phyloP scores from a whole-genome alignment of 1,139 yeast genomes.

The Oligophagozyma castellii region DNA sequence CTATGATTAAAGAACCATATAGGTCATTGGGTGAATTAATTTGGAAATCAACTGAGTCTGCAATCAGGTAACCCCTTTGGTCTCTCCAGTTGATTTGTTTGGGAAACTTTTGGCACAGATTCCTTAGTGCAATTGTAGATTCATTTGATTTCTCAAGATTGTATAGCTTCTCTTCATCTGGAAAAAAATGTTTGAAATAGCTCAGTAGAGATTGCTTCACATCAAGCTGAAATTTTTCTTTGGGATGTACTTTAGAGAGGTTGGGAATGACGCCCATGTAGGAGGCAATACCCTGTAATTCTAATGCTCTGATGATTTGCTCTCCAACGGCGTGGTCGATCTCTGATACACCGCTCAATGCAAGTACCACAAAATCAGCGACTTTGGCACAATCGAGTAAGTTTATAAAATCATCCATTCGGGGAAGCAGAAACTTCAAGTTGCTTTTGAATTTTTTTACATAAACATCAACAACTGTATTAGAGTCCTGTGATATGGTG shows the following conservation, averaged over 20 bases:
- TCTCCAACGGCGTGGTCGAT: constrained; percentile 75
- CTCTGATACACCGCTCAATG: constrained; percentile 72
- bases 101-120: constrained; percentile 76
- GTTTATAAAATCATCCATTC: constrained; percentile 48
- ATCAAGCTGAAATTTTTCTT: constrained; percentile 65
- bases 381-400: constrained; percentile 79
- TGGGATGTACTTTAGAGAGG: constrained; percentile 46
- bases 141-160: constrained; percentile 59
- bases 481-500: not conserved
- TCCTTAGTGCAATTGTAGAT: constrained; percentile 54
- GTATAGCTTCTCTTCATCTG: constrained; percentile 65
- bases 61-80: constrained; percentile 71
- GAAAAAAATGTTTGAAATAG: constrained; percentile 82
- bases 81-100: constrained; percentile 87
- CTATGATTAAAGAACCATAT: constrained; percentile 37
- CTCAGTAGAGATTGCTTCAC: constrained; percentile 70
- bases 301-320: constrained; percentile 72
- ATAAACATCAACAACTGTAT: constrained; percentile 27
- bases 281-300: constrained; percentile 85
- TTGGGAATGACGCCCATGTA: constrained; percentile 75
- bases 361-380: constrained; percentile 80
- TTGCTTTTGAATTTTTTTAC: constrained; percentile 61
- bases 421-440: constrained; percentile 64
- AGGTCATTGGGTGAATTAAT: constrained; percentile 18
- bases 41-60: constrained; percentile 47